These are phyloP conservation scores for Candida adriatica DNA, from an alignment of 805 yeast species.

Conservation along the genomic window DNA sequence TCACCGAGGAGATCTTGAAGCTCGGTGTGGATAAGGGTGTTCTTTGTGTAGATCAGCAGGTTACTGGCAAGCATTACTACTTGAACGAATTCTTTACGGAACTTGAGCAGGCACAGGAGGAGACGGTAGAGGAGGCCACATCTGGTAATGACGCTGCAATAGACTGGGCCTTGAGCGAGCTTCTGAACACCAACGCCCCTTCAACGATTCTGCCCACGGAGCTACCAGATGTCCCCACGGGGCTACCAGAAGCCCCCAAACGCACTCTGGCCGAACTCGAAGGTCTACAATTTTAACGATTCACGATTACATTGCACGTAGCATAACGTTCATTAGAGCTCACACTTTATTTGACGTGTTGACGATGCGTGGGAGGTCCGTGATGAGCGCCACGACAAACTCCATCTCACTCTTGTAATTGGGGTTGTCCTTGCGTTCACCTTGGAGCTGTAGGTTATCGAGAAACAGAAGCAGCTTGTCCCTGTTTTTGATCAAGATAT, in stretches of 20 bases:
- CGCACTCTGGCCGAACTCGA: constrained; percentile 11
- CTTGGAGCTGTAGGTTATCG: constrained; percentile 54
- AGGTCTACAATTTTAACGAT: constrained; percentile 12
- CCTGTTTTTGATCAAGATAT: constrained; percentile 78
- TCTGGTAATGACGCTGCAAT: not conserved
- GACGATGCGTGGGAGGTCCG: constrained; percentile 56
- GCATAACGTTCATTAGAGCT: too few species aligned
- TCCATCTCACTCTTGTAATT: constrained; percentile 72
- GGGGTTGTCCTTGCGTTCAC: constrained; percentile 52
- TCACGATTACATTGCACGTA: not conserved
- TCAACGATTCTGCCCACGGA: not conserved
- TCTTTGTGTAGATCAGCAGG: constrained; percentile 60
- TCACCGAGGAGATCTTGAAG: constrained; percentile 58
- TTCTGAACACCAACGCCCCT: constrained; percentile 4
- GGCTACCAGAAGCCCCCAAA: not conserved
- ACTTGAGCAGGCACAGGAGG: too few species aligned
- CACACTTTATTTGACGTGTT: too few species aligned
- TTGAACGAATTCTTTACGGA: constrained; percentile 32
- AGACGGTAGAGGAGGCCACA: not conserved
- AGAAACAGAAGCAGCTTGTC: constrained; percentile 68
- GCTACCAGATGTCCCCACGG: constrained; percentile 5
- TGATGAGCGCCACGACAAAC: constrained; percentile 70
- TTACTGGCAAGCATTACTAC: constrained; percentile 60
- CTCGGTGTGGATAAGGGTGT: constrained; percentile 49
- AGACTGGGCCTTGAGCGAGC: not conserved